Conservation (phyloP, 768 basidiomycete genomes). For the Mycena belliarum region DNA sequence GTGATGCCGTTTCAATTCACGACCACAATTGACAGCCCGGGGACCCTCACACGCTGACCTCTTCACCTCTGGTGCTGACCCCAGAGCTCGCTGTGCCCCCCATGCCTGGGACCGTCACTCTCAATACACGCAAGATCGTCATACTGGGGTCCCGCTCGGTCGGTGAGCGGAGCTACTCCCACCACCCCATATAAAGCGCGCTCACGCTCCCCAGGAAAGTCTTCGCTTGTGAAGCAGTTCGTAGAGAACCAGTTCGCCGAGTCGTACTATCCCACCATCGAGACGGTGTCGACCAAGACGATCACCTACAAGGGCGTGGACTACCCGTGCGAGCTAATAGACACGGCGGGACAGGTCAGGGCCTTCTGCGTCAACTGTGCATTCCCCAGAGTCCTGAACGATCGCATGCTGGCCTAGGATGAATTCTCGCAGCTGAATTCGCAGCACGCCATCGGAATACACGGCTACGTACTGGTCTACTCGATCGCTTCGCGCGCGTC, state of each 20-base stretch:
- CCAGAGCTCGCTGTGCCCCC: constrained; percentile 3
- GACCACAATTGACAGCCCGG: background rate
- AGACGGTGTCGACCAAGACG: constrained; percentile 82
- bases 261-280: constrained; percentile 94
- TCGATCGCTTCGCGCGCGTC: constrained; percentile 86
- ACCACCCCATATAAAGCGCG: no score
- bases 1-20: background rate
- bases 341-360: constrained; percentile 93
- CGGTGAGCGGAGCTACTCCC: constrained; percentile 49
- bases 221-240: constrained; percentile 90
- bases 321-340: constrained; percentile 96
- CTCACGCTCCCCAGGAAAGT: constrained; percentile 70
- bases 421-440: constrained; percentile 94
- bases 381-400: background rate
- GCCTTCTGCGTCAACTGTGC: background rate
- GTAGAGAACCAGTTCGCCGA: constrained; percentile 92
- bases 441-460: constrained; percentile 94
- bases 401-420: constrained; percentile 53
- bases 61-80: background rate
- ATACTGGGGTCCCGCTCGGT: constrained; percentile 87
- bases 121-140: constrained; percentile 67
- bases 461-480: constrained; percentile 97
- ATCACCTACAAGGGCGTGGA: constrained; percentile 87
- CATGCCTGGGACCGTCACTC: background rate
- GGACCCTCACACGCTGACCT: background rate